These are phyloP conservation scores for Botrytis tulipae DNA, from an alignment of 2,329 filamentous ascomycete genomes.

Conservation along the genomic window DNA sequence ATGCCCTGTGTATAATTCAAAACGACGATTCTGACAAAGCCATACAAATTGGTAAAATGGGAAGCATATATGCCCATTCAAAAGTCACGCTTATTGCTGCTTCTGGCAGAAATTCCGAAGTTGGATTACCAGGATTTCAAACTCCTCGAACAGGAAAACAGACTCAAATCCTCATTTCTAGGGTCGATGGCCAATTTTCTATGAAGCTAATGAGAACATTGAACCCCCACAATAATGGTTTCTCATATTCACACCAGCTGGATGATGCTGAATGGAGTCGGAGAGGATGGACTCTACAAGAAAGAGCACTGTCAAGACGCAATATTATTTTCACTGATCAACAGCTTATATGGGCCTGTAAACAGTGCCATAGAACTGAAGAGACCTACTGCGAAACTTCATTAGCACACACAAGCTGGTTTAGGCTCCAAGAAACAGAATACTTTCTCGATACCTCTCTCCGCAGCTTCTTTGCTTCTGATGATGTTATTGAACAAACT, in stretches of 20 bases:
- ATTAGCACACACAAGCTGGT: not conserved
- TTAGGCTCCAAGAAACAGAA: not conserved
- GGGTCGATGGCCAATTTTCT: not conserved
- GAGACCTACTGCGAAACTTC: not conserved
- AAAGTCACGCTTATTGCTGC: slow-evolving; percentile 20
- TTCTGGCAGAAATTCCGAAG: not conserved
- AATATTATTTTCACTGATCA: slow-evolving; percentile 28
- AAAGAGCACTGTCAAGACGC: slow-evolving; percentile 28
- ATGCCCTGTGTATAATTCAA: slow-evolving; percentile 28
- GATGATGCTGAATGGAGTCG: not conserved
- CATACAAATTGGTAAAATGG: slow-evolving; percentile 21
- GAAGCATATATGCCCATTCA: slow-evolving; percentile 19
- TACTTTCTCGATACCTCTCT: not conserved
- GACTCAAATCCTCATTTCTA: not conserved
- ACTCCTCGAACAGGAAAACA: not conserved
- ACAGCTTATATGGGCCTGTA: slow-evolving; percentile 34
- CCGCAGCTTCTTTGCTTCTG: not conserved
- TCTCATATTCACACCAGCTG: not conserved
- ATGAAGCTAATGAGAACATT: not conserved
- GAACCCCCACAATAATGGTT: not conserved
- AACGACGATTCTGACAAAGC: slow-evolving; percentile 20
- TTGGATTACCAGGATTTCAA: not conserved
- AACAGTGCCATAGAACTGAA: slow-evolving; percentile 2
- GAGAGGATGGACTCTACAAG: slow-evolving; percentile 33
- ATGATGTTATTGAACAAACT: not conserved